Conservation (phyloP, 2,329 filamentous ascomycete genomes). For the Ophiostoma ips region DNA sequence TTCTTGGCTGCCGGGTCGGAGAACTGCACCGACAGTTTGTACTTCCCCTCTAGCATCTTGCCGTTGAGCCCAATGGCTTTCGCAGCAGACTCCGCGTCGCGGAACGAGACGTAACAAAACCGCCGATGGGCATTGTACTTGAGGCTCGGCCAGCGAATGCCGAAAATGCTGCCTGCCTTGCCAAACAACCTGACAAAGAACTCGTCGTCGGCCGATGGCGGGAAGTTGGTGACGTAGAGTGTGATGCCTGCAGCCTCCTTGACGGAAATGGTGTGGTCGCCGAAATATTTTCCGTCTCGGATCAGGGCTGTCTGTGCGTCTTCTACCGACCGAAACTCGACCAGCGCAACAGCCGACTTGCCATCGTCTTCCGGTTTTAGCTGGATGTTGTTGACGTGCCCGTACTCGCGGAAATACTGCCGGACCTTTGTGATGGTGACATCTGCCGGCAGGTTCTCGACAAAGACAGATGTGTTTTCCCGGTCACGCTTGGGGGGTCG, state of each 20-base stretch:
- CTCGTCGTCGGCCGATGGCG: conserved; percentile 56
- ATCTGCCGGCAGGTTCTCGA: conserved; percentile 59
- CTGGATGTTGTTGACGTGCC: conserved; percentile 65
- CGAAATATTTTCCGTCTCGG: conserved; percentile 67
- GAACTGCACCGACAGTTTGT: conserved; percentile 62
- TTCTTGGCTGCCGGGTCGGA: conserved; percentile 74
- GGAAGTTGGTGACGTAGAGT: conserved; percentile 83
- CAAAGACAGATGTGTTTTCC: conserved; percentile 75
- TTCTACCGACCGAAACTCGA: conserved; percentile 73
- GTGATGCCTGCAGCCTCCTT: conserved; percentile 64
- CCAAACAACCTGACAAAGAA: conserved; percentile 57
- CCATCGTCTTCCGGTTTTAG: conserved; percentile 48
- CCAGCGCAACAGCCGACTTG: conserved; percentile 54
- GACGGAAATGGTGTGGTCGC: conserved; percentile 59
- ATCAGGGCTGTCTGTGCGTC: conserved; percentile 72
- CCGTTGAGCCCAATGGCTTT: conserved; percentile 63
- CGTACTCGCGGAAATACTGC: conserved; percentile 87
- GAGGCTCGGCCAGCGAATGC: conserved; percentile 78
- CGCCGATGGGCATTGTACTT: conserved; percentile 79
- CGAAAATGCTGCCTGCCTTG: conserved; percentile 67
- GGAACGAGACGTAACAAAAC: conserved; percentile 94
- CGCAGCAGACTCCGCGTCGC: conserved; percentile 50
- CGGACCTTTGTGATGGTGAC: conserved; percentile 59
- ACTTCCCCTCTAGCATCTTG: conserved; percentile 50
- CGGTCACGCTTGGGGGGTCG: conserved; percentile 60